These are phyloP conservation scores for Paecilomyces sp. DNA, from an alignment of 2,329 filamentous ascomycete genomes.

Conservation along the genomic window DNA sequence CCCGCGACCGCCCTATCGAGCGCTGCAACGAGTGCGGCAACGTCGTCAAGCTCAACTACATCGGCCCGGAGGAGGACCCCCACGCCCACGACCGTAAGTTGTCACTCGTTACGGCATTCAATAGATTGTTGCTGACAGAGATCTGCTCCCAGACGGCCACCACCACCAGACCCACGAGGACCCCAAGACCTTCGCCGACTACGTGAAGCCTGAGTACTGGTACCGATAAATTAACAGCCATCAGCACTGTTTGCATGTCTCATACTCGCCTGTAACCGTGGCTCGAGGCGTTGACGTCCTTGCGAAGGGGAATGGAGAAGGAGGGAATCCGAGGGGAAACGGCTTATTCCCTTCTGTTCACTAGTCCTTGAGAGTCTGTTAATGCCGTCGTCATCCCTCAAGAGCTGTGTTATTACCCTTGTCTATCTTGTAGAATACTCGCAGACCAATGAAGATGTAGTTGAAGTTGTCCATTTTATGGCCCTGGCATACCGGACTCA, in stretches of 20 bases:
- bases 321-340: neutral
- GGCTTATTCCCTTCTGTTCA: conserved; percentile 1
- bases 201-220: conserved; percentile 88
- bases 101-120: neutral
- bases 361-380: conserved; percentile 4
- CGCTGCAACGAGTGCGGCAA: conserved; percentile 95
- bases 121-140: neutral
- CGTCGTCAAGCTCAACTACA: conserved; percentile 96
- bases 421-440: conserved; percentile 16
- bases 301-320: neutral
- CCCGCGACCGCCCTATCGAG: conserved; percentile 82
- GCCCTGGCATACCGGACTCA: neutral
- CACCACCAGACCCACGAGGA: conserved; percentile 58
- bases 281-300: neutral
- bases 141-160: conserved; percentile 30
- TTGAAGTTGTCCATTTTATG: neutral
- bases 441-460: conserved; percentile 10
- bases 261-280: neutral
- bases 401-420: conserved; percentile 8
- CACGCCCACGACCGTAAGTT: conserved; percentile 47
- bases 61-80: conserved; percentile 71
- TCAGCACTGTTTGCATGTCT: conserved; percentile 1
- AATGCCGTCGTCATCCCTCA: conserved; percentile 1
- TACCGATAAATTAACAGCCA: conserved; percentile 45
- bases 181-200: conserved; percentile 96